These are phyloP conservation scores for Mycosphaerella arachidis DNA, from an alignment of 2,329 filamentous ascomycete species.

Conservation along the genomic window DNA sequence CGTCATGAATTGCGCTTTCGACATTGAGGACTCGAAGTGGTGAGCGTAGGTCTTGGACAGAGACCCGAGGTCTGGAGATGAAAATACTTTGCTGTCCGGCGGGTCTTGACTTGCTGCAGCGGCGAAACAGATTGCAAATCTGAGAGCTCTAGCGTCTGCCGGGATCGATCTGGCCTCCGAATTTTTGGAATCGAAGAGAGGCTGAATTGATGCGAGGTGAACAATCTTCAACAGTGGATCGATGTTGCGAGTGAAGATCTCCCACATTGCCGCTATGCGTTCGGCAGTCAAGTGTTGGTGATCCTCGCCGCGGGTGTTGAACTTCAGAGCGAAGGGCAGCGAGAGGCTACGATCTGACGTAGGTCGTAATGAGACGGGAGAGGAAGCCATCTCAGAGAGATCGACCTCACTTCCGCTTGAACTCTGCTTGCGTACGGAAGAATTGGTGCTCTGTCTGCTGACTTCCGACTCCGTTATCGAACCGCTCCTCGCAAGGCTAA, in stretches of 20 bases:
- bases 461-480: not conserved
- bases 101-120: slow-evolving; percentile 16
- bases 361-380: not conserved
- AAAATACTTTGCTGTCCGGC: slow-evolving; percentile 1
- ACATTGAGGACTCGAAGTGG: slow-evolving; percentile 11
- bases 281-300: slow-evolving; percentile 11
- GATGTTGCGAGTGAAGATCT: slow-evolving; percentile 16
- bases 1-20: slow-evolving; percentile 13
- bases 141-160: slow-evolving; percentile 14
- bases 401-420: not conserved
- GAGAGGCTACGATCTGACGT: not conserved
- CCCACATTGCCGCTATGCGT: slow-evolving; percentile 16
- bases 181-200: slow-evolving; percentile 12
- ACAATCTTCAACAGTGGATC: slow-evolving; percentile 21
- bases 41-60: slow-evolving; percentile 13
- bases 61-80: slow-evolving; percentile 3
- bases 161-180: slow-evolving; percentile 2
- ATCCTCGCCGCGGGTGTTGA: not conserved
- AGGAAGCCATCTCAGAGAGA: not conserved
- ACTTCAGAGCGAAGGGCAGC: slow-evolving; percentile 3
- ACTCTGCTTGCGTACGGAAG: not conserved
- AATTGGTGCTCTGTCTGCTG: slow-evolving; percentile 1
- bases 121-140: slow-evolving; percentile 20
- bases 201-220: slow-evolving; percentile 13
- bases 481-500: not conserved